Conservation (phyloP, 176 grass and related monocot genomes). For the Stipa capillata region DNA sequence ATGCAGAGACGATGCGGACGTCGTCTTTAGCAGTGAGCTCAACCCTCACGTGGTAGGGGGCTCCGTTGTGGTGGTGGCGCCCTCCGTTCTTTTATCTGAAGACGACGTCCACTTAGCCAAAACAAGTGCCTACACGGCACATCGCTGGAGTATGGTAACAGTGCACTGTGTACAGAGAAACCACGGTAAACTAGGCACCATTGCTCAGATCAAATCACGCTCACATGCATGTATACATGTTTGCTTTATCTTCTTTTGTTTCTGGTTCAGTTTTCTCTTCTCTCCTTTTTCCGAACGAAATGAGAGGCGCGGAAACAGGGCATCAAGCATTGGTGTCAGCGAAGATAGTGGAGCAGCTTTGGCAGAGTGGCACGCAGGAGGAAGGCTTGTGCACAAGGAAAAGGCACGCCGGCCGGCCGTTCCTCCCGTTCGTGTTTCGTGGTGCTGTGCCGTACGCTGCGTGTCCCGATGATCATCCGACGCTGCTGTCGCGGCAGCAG, state of each 20-base stretch:
- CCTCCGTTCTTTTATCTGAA: neutral
- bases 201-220: neutral
- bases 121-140: constrained; percentile 19
- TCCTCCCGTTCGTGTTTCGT: neutral
- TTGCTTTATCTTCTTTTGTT: neutral
- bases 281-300: too few species aligned
- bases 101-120: constrained; percentile 12
- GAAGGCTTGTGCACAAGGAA: neutral
- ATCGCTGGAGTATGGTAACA: neutral
- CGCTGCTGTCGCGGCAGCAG: neutral
- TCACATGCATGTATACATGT: neutral
- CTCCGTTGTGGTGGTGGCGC: neutral
- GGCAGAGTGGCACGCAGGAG: neutral
- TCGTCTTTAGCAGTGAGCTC: neutral
- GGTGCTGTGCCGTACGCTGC: neutral
- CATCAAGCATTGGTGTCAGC: neutral
- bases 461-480: neutral
- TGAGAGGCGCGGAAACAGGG: neutral
- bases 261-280: neutral
- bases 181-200: neutral
- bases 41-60: constrained; percentile 8
- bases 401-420: neutral
- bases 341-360: neutral
- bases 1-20: neutral
- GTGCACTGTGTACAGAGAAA: neutral